Conservation (phyloP, 75 land plant genomes). For the Isoetes taiwanensis region DNA sequence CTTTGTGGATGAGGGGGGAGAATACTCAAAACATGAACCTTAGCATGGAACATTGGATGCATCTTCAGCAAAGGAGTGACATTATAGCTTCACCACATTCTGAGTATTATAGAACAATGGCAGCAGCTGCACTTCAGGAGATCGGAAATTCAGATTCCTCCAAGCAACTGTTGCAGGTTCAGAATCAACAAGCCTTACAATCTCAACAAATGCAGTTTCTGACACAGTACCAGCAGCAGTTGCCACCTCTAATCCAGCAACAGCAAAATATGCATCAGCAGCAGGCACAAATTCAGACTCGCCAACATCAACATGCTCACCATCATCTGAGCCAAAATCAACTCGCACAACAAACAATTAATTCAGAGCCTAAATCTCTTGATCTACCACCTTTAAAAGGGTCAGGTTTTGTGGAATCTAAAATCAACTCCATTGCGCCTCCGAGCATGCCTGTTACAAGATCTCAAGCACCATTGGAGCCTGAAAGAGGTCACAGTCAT, state of each 20-base stretch:
- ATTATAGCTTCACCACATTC: slow-evolving; percentile 44
- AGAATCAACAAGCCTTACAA: slow-evolving; percentile 9
- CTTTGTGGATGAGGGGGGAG: slow-evolving; percentile 69
- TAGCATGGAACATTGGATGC: slow-evolving; percentile 70
- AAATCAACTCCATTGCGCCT: too few species aligned
- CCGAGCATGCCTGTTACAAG: too few species aligned
- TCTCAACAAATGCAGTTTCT: slow-evolving; percentile 7
- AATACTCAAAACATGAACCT: too few species aligned
- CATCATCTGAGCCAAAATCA: slow-evolving; percentile 26
- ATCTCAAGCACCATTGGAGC: too few species aligned
- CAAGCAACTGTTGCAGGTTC: slow-evolving; percentile 34
- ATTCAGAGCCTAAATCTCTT: too few species aligned
- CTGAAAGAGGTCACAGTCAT: too few species aligned
- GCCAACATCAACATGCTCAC: too few species aligned
- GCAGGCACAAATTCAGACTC: too few species aligned
- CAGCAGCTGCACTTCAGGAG: slow-evolving; percentile 86
- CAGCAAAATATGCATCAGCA: slow-evolving; percentile 19
- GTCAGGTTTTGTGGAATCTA: too few species aligned
- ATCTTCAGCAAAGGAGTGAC: slow-evolving; percentile 65
- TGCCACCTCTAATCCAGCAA: slow-evolving; percentile 10
- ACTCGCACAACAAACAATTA: too few species aligned
- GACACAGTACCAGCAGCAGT: slow-evolving; percentile 8
- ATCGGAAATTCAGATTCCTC: slow-evolving; percentile 55
- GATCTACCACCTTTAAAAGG: too few species aligned
- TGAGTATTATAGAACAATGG: slow-evolving; percentile 73